Evolutionary conservation across 164 flowering plant species (phyloP).

Genomic region (Piper betle): DNA sequence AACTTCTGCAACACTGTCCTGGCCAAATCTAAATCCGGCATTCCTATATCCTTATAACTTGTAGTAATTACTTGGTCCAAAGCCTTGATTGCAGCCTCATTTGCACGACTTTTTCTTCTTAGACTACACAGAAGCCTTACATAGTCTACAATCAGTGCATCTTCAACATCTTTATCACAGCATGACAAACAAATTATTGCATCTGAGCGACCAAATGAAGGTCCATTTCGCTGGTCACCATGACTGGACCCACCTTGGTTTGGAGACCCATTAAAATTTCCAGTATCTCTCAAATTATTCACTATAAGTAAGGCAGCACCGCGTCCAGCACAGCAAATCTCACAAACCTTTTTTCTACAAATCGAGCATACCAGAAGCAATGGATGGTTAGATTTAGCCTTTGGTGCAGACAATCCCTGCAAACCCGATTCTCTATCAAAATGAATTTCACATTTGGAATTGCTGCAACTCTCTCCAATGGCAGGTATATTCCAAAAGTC

Average conservation of each 20-base stretch:
- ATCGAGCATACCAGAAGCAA: slow-evolving; percentile 39
- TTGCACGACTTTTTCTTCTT: slow-evolving; percentile 58
- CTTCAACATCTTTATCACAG: slow-evolving; percentile 56
- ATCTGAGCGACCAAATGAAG: slow-evolving; percentile 43
- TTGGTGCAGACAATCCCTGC: slow-evolving; percentile 13
- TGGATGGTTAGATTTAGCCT: slow-evolving; percentile 23
- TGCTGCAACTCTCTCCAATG: slow-evolving; percentile 62
- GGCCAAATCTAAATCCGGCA: slow-evolving; percentile 13
- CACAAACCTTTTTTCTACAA: slow-evolving; percentile 70
- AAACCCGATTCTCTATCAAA: slow-evolving; percentile 29
- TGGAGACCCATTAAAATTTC: slow-evolving; percentile 25
- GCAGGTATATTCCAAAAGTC: slow-evolving; percentile 85
- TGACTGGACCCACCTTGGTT: slow-evolving; percentile 49
- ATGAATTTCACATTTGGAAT: slow-evolving; percentile 63
- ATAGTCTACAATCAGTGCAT: slow-evolving; percentile 79
- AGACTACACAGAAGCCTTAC: slow-evolving; percentile 59
- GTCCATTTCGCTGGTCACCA: slow-evolving; percentile 37
- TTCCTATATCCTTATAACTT: slow-evolving; percentile 8
- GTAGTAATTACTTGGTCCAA: slow-evolving; percentile 44
- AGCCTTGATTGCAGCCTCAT: slow-evolving; percentile 49
- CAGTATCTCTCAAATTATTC: slow-evolving; percentile 29
- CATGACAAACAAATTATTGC: slow-evolving; percentile 64
- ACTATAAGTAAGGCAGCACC: slow-evolving; percentile 60
- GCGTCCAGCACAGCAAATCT: slow-evolving; percentile 81
- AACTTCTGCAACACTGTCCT: slow-evolving; percentile 18